These are phyloP conservation scores for Immersiporthe knoxdaviesiana DNA, from an alignment of 2,329 filamentous ascomycete genomes.

Conservation along the genomic window DNA sequence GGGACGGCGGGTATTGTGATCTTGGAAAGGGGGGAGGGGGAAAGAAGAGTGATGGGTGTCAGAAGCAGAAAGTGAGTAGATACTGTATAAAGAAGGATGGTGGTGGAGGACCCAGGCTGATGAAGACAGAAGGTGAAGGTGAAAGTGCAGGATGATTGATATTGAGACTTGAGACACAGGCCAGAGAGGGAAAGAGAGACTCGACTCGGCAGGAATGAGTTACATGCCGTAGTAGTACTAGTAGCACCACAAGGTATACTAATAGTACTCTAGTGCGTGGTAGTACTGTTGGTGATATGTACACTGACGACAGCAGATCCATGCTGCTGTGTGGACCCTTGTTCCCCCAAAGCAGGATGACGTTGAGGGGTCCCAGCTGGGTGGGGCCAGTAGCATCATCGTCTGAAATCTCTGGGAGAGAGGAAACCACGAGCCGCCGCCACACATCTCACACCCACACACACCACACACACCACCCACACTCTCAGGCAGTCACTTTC, in stretches of 20 bases:
- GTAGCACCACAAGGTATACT: not conserved
- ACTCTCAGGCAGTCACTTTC: not conserved
- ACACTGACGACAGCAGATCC: slow-evolving; percentile 7
- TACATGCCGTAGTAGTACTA: not conserved
- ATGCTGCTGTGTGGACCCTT: slow-evolving; percentile 2
- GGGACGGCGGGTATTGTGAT: not conserved
- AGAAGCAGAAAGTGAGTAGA: not conserved
- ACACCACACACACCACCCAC: no score
- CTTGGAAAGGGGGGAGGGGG: not conserved
- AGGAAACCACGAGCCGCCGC: not conserved
- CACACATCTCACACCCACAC: not conserved
- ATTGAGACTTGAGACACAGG: not conserved
- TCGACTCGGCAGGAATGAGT: not conserved
- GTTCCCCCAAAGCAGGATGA: slow-evolving; percentile 15
- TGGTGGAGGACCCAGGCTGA: not conserved
- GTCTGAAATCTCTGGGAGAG: not conserved
- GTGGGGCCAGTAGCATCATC: slow-evolving; percentile 16
- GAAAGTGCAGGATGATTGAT: not conserved
- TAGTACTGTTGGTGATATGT: not conserved
- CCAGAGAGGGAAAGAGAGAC: no score
- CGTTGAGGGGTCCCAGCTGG: slow-evolving; percentile 12
- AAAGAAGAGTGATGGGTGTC: not conserved
- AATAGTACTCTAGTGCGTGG: not conserved
- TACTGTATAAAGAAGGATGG: not conserved
- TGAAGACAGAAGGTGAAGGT: not conserved